These are phyloP conservation scores for Leavenworthia alabamica DNA, from an alignment of 345 rosid species.

Conservation along the genomic window DNA sequence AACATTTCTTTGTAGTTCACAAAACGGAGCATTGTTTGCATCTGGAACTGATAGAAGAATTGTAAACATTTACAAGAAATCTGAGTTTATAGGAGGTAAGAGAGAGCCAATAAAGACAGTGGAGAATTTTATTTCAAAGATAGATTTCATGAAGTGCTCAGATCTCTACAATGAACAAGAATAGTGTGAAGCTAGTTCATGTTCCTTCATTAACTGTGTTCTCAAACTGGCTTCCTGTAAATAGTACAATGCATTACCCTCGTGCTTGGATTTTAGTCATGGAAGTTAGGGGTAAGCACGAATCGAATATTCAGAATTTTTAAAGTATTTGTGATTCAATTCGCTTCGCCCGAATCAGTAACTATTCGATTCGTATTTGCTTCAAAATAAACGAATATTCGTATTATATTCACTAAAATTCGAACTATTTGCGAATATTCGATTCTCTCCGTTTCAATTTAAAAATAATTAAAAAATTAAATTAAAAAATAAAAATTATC, in stretches of 20 bases:
- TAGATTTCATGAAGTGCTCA: constrained; percentile 83
- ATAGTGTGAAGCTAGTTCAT: constrained; percentile 66
- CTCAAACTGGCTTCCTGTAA: constrained; percentile 77
- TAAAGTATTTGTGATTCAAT: too few species aligned
- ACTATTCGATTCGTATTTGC: too few species aligned
- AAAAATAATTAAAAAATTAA: too few species aligned
- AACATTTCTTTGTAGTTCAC: constrained; percentile 60
- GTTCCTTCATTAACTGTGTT: constrained; percentile 48
- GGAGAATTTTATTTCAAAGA: constrained; percentile 71
- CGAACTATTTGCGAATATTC: too few species aligned
- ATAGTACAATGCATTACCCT: constrained; percentile 50
- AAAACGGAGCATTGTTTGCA: constrained; percentile 55
- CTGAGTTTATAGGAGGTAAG: constrained; percentile 73
- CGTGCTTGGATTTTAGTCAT: constrained; percentile 93
- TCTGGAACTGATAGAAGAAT: constrained; percentile 84
- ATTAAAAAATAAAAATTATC: too few species aligned
- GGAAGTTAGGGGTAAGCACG: too few species aligned
- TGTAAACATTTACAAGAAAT: constrained; percentile 77
- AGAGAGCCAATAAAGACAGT: constrained; percentile 67
- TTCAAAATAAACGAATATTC: too few species aligned
- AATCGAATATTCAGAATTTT: too few species aligned
- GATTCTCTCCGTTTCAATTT: too few species aligned
- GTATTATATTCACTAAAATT: too few species aligned
- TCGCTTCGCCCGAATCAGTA: too few species aligned
- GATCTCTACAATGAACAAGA: constrained; percentile 69